Percentiles rank a stretch among this genome's conserved stretches.
Conservation (phyloP, 148 eudicot genomes). For the Rhododendron ovatum region DNA sequence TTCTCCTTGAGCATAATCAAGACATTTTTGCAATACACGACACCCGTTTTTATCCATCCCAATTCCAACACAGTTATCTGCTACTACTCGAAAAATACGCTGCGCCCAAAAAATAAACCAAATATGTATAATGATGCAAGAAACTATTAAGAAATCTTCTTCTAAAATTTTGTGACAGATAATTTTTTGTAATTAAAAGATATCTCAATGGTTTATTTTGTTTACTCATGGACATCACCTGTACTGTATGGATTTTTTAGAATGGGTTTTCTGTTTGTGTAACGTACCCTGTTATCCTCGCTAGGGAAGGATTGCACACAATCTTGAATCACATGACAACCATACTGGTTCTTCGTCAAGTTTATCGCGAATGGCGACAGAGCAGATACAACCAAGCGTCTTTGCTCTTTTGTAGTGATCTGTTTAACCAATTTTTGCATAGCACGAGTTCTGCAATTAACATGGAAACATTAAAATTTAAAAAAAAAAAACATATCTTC, state of each 20-base stretch:
- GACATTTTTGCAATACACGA: constrained; percentile 37
- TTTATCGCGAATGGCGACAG: constrained; percentile 13
- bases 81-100: constrained; percentile 32
- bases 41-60: constrained; percentile 45
- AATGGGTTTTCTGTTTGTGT: neutral
- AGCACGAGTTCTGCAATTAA: constrained; percentile 34
- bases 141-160: neutral
- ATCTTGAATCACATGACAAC: constrained; percentile 42
- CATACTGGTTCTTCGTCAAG: constrained; percentile 23
- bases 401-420: constrained; percentile 21
- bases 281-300: constrained; percentile 32
- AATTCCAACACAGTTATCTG: constrained; percentile 30
- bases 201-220: neutral
- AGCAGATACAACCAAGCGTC: constrained; percentile 10
- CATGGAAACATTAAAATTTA: neutral
- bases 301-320: constrained; percentile 28
- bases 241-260: neutral
- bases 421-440: constrained; percentile 32
- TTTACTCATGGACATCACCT: neutral
- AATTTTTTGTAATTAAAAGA: neutral
- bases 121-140: neutral
- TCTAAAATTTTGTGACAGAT: neutral
- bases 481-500: neutral
- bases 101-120: constrained; percentile 4
- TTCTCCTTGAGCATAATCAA: constrained; percentile 23